A percentile compares a stretch with the other conserved stretches of the same genome.
Evolutionary conservation across 108 stramenopile genomes (phyloP).

Genomic region (Cafeteria roenbergensis): DNA sequence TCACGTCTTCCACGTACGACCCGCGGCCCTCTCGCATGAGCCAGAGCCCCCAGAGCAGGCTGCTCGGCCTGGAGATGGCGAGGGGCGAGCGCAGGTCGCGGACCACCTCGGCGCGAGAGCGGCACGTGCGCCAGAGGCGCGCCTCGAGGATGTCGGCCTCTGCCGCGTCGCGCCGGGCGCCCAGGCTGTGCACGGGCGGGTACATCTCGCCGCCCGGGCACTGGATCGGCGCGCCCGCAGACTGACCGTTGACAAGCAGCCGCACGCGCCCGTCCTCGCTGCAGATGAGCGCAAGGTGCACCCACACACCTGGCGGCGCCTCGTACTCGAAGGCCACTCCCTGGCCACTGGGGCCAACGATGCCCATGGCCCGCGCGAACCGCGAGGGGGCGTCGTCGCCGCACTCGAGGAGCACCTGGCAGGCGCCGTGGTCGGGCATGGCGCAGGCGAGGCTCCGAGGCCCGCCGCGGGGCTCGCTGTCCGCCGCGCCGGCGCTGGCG

Average conservation of each 20-base stretch:
- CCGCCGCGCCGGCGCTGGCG: too few species aligned
- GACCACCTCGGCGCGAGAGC: background rate
- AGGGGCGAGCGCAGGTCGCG: too few species aligned
- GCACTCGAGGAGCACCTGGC: too few species aligned
- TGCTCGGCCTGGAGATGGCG: too few species aligned
- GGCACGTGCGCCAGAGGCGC: background rate
- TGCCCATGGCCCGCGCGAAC: background rate
- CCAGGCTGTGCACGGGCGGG: background rate
- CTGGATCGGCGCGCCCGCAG: background rate
- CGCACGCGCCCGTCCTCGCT: background rate
- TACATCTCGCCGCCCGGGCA: background rate
- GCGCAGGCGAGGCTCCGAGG: too few species aligned
- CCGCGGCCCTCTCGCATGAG: background rate
- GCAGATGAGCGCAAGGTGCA: background rate
- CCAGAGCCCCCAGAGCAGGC: constrained; percentile 1
- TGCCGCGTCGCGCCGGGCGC: background rate
- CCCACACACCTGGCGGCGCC: background rate
- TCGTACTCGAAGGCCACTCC: background rate
- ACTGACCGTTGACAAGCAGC: background rate
- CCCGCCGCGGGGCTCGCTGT: too few species aligned
- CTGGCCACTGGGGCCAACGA: background rate
- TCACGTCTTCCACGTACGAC: background rate
- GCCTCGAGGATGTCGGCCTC: background rate
- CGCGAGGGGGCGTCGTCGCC: too few species aligned
- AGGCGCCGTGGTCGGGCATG: too few species aligned